Conservation (phyloP, 805 yeast genomes). For the Ogataea salicorniae region DNA sequence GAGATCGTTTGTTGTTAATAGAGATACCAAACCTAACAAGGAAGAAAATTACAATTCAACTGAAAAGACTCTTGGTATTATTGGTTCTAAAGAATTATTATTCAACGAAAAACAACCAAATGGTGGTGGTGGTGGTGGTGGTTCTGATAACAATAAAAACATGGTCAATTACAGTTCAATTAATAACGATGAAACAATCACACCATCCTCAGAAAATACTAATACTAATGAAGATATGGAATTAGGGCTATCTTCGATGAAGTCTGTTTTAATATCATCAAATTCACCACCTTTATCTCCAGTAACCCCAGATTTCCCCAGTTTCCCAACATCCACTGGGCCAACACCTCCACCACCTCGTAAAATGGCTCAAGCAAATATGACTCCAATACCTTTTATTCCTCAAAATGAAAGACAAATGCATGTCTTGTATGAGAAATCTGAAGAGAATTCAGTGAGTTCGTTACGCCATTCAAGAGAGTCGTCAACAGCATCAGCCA, state of each 20-base stretch:
- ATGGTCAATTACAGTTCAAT: neutral
- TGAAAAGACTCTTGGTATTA: no score
- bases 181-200: neutral
- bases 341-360: slow-evolving; percentile 18
- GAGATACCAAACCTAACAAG: neutral
- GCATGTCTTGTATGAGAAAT: slow-evolving; percentile 27
- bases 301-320: neutral
- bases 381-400: no score
- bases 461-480: slow-evolving; percentile 3
- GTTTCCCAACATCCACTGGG: slow-evolving; percentile 3
- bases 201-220: neutral
- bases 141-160: no score
- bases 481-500: neutral
- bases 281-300: neutral
- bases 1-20: neutral
- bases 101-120: no score
- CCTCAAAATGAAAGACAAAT: slow-evolving; percentile 19
- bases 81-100: no score
- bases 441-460: slow-evolving; percentile 16
- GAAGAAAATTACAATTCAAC: neutral
- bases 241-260: neutral
- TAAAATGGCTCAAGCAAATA: slow-evolving; percentile 9
- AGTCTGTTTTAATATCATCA: slow-evolving; percentile 1
- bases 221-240: neutral
- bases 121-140: no score